Base-by-base conservation (phyloP, 441 rosid species). In the Kokia cookei region DNA sequence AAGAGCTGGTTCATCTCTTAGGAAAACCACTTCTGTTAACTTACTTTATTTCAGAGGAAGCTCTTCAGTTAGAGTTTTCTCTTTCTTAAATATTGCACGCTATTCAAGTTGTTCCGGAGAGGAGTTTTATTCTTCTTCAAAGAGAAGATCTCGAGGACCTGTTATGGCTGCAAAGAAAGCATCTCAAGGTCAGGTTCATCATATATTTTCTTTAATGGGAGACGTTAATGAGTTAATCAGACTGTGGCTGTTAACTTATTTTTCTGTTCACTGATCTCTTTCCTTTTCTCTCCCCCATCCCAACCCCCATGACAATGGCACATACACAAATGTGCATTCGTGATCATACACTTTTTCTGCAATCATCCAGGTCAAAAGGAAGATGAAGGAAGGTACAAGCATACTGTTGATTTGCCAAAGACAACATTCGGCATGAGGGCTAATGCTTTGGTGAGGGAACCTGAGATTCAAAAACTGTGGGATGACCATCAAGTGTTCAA, bases 371-470 rank as follows among this genome's bases (percentile, higher is more conserved):
- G 97, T 65, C 87, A 81, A 76, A 96, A 89, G 80, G 92, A 90
- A 84, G 97, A 86, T 67, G 98, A 90, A 35, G 97, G 99, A 72
- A 93, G 69, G 81, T 96, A 96, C 86, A 93, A 93, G 86, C 93
- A 92, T 79, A 96, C 98, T 0, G 86, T 96, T 84, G 89, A 91
- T 85, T 91, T 96, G 74, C 99, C 98, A 3, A 93, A 89, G 82
- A 93, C 99, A 37, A 81, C 80, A 66, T 96, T 96, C 82, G 84
- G 95, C 62, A 89, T 96, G 99, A 90, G 97, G 83, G 98, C 98
- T 14, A 93, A 93, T 81, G 87, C 99, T 59, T 79, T 85, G 85
- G 84, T 82, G 14, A 91, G 96, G 82, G 99, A 96, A 82, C 99
- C 99, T 71, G 97, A 93, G 82, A 84, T 96, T 80, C 99, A 92